Evolutionary conservation across 169 alveolate species (phyloP), one percentile per base, ranked within the genome.

Genomic region (Amoebophrya sp.): DNA sequence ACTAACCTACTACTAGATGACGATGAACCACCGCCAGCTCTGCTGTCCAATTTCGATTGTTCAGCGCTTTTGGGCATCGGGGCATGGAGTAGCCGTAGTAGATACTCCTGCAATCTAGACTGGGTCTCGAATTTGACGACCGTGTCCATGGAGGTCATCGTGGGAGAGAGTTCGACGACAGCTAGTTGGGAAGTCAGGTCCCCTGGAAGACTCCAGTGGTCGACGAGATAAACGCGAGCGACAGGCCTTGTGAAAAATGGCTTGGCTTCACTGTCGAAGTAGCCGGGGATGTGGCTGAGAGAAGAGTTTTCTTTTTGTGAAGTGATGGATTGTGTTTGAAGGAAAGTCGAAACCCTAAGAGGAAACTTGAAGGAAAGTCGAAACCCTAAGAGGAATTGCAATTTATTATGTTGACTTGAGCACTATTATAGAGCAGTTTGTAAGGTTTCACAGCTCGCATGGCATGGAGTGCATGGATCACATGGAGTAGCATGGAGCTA

Each of bases 171-270:
- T 36, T 65, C 83, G 33, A 65, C 83, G 33, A 65, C 83, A 1
- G 83, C 83, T 1, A 65, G 83, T 26, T 65, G 83, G 33, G 83
- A 29, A 6, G 33, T 18, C 26, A 65, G 83, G 2, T 65, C n/a
- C 36, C 83, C 83, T 6, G 83, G 83, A 18, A 65, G 83, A 36
- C n/a, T 26, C 83, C 83, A 65, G 26, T 65, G 83, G 26, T 65
- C 83, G 83, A 65, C 26, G 38, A 65, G 83, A 36, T 65, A 65
- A 29, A 65, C 83, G 33, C 83, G 83, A 36, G 83, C 83, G 83
- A 65, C 83, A 6, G 83, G 83, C 10, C 83, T 29, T 10, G 2
- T 26, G 83, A 6, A 65, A 36, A 65, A 65, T 6, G 83, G 36
- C 26, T 29, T 18, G 26, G 83, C 12, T 36, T 65, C 83, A n/a